Percentiles rank a stretch among this genome's conserved stretches.
These are phyloP conservation scores for Paxillus rubicundulus DNA, from an alignment of 768 basidiomycete genomes.

Conservation along the genomic window DNA sequence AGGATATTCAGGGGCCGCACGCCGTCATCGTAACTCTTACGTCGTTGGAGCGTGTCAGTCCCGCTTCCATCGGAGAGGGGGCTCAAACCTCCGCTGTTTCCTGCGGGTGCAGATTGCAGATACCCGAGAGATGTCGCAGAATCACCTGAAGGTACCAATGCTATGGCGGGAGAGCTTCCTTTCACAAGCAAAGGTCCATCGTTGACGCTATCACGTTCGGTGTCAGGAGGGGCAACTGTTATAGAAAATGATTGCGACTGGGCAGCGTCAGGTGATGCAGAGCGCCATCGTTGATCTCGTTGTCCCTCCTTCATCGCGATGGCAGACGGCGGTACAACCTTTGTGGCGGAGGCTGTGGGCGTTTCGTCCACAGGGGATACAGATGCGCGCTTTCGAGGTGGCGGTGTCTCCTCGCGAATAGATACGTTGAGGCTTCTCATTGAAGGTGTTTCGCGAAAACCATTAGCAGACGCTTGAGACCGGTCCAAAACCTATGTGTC, in stretches of 20 bases:
- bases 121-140: constrained; percentile 1
- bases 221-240: constrained; percentile 42
- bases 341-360: constrained; percentile 1
- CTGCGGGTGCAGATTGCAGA: constrained; percentile 19
- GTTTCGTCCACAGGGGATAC: constrained; percentile 12
- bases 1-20: constrained; percentile 39
- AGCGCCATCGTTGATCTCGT: constrained; percentile 7
- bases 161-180: neutral
- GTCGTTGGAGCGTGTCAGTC: constrained; percentile 18
- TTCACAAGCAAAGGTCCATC: constrained; percentile 9
- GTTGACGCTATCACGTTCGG: neutral
- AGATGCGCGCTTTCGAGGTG: constrained; percentile 9
- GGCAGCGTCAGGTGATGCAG: constrained; percentile 19
- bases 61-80: constrained; percentile 18
- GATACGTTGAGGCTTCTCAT: constrained; percentile 17
- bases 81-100: constrained; percentile 10
- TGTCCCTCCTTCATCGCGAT: constrained; percentile 20
- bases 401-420: constrained; percentile 3
- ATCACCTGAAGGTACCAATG: constrained; percentile 2
- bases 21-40: constrained; percentile 46
- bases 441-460: constrained; percentile 28
- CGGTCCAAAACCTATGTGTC: constrained; percentile 6
- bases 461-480: constrained; percentile 12
- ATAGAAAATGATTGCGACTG: constrained; percentile 40
- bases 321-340: constrained; percentile 1